phyloP scores from a whole-genome alignment of 2,329 filamentous ascomycete species.

The Pseudogymnoascus destructans region DNA sequence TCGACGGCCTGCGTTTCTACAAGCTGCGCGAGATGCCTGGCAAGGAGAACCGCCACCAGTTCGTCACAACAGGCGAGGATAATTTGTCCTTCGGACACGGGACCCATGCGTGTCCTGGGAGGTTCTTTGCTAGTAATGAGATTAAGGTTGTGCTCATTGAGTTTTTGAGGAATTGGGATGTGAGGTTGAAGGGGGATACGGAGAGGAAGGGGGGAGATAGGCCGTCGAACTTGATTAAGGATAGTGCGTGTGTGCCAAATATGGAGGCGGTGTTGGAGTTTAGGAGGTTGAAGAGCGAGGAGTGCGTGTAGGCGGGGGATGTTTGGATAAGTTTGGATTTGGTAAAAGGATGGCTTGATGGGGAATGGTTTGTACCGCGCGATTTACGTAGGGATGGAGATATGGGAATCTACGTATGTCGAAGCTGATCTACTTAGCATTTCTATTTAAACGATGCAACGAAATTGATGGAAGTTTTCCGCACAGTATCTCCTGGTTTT shows the following conservation, averaged over 20 bases:
- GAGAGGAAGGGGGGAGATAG: slow-evolving; percentile 59
- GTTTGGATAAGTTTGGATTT: background rate
- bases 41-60: slow-evolving; percentile 26
- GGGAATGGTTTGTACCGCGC: background rate
- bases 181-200: slow-evolving; percentile 56
- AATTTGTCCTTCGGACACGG: slow-evolving; percentile 31
- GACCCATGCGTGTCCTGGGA: slow-evolving; percentile 31
- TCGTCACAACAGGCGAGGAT: slow-evolving; percentile 26
- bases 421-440: background rate
- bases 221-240: slow-evolving; percentile 41
- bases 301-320: background rate
- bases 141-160: slow-evolving; percentile 28
- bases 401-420: background rate
- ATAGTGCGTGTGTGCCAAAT: slow-evolving; percentile 13
- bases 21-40: slow-evolving; percentile 17
- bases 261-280: slow-evolving; percentile 16
- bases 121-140: slow-evolving; percentile 31
- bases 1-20: slow-evolving; percentile 20
- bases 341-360: background rate
- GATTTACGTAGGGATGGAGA: background rate
- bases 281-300: slow-evolving; percentile 10
- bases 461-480: background rate
- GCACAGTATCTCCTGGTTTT: too few species aligned
- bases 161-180: slow-evolving; percentile 26
- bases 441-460: background rate